Conservation (phyloP, 164 flowering plant species). For the Sedum album region DNA sequence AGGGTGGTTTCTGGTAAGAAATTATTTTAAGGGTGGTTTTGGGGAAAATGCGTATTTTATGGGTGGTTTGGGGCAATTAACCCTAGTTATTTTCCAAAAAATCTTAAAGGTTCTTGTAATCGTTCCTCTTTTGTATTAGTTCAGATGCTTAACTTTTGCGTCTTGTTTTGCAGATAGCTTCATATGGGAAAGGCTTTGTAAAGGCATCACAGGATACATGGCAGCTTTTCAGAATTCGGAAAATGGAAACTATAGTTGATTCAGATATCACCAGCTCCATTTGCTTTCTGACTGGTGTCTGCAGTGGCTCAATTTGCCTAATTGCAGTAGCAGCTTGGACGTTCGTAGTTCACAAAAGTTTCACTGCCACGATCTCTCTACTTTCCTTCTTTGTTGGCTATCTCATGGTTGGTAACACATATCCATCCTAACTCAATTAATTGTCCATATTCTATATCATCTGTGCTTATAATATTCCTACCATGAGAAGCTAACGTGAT, state of each 20-base stretch:
- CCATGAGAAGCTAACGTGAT: neutral
- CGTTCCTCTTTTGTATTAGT: no score
- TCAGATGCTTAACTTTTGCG: no score
- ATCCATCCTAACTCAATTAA: neutral
- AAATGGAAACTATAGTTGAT: constrained; percentile 61
- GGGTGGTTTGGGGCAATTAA: no score
- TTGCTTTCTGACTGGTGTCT: constrained; percentile 77
- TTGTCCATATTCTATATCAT: neutral
- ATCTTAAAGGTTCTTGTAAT: no score
- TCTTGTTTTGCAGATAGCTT: constrained; percentile 51
- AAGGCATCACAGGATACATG: constrained; percentile 76
- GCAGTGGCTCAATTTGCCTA: constrained; percentile 78
- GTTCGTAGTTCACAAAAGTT: constrained; percentile 31
- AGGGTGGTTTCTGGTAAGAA: no score
- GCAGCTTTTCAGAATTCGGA: constrained; percentile 46
- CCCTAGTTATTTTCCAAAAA: no score
- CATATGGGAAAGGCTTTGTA: constrained; percentile 78
- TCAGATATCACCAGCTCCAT: constrained; percentile 76
- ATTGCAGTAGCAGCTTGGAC: constrained; percentile 77
- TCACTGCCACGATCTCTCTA: constrained; percentile 63
- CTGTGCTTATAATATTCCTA: neutral
- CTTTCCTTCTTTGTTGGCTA: constrained; percentile 77
- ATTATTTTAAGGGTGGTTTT: no score
- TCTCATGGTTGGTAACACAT: constrained; percentile 53
- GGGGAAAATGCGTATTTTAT: no score